Base-by-base conservation (phyloP, 768 basidiomycete species). In the Kondoa malvinella region DNA sequence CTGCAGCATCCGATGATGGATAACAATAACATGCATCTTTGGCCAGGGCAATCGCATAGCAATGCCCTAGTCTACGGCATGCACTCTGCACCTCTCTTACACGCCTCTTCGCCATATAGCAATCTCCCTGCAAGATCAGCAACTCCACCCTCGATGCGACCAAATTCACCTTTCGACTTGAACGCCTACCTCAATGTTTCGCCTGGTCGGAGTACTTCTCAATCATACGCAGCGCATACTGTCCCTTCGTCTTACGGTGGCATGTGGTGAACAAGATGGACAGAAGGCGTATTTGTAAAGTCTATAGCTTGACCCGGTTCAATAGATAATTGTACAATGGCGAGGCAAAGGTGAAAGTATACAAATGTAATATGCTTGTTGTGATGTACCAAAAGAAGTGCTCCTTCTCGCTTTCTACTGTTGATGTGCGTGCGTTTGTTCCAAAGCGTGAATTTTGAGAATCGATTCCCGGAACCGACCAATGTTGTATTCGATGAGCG, bases 401-500 rank as follows among this genome's bases (percentile, higher is more conserved):
- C n/a, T n/a, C n/a, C n/a, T n/a, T n/a, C n/a, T n/a, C n/a, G n/a
- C n/a, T n/a, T n/a, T n/a, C n/a, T n/a, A n/a, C n/a, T n/a, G n/a
- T n/a, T n/a, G n/a, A n/a, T n/a, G n/a, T n/a, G n/a, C n/a, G 17
- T 57, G 27, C 31, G 32, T 34, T 31, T 27, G 60, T 64, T 89
- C 88, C 8, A 88, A 83, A 63, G 84, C 82, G 72, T 85, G 86
- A 56, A 92, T 88, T 77, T 89, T 87, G 76, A 86, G 83, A 62
- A 89, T 82, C 0, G 89, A 89, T 85, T 86, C 72, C 0, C 89
- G 78, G 75, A 92, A 87, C 77, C 85, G 89, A 40, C 88, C 85
- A 1, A 91, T 86, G 73, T 92, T 92, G 77, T 86, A 90, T 74
- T 92, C 89, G 32, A 92, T 80, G 59, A 90, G 78, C 26, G 87